Percentiles rank a stretch among this genome's conserved stretches.
These are phyloP conservation scores for Cadophora sp. DNA, from an alignment of 2,329 filamentous ascomycete genomes.

Conservation along the genomic window DNA sequence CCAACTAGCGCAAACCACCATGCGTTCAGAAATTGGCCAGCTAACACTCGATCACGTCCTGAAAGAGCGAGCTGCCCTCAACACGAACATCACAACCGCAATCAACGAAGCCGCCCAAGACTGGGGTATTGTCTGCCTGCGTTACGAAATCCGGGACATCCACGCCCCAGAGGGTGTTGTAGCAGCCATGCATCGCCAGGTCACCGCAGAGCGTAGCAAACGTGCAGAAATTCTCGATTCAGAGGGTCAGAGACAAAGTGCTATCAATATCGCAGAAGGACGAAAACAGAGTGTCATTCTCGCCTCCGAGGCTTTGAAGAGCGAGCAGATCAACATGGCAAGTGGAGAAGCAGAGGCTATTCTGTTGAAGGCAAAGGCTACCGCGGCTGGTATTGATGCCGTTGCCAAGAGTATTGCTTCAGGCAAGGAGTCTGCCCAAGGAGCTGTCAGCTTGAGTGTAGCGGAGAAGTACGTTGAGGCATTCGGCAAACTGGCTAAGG, in stretches of 20 bases:
- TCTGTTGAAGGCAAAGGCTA: constrained; percentile 81
- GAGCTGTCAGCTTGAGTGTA: constrained; percentile 84
- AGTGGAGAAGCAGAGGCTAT: constrained; percentile 95
- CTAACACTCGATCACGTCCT: constrained; percentile 95
- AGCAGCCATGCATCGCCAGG: constrained; percentile 97
- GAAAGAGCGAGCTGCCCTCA: constrained; percentile 94
- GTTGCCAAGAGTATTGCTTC: constrained; percentile 78
- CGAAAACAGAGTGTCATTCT: constrained; percentile 97
- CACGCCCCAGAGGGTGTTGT: constrained; percentile 94
- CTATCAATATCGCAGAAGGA: constrained; percentile 98
- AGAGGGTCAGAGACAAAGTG: constrained; percentile 94
- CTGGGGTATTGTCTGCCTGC: constrained; percentile 94
- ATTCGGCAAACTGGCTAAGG: constrained; percentile 89
- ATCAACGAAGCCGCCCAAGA: constrained; percentile 98
- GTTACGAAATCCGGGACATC: constrained; percentile 98
- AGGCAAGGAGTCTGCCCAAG: constrained; percentile 78
- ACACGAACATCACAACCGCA: constrained; percentile 97
- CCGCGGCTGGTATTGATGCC: constrained; percentile 85
- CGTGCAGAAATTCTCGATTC: constrained; percentile 97
- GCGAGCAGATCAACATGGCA: constrained; percentile 93
- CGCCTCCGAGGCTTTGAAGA: constrained; percentile 87
- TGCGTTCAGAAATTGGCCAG: constrained; percentile 98
- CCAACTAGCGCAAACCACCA: constrained; percentile 96
- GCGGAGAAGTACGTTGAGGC: constrained; percentile 99
- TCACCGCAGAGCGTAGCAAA: constrained; percentile 96